Percentiles rank a stretch among this genome's conserved stretches.
phyloP scores from a whole-genome alignment of 2,329 filamentous ascomycete species.

The Malbranchea cinnamomea region DNA sequence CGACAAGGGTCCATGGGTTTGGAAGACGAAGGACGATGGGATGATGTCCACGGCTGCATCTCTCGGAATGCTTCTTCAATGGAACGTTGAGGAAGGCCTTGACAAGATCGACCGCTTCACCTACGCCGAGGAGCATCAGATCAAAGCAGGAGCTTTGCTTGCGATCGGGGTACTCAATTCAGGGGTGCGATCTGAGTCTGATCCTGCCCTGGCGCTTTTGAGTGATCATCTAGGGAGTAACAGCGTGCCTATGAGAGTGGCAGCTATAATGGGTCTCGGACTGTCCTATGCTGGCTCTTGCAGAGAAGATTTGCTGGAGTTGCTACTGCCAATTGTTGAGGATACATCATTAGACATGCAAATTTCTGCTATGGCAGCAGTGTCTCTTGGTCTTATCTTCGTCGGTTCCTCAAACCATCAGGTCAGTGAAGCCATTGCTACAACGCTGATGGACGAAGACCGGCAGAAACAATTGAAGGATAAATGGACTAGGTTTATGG shows the following conservation, averaged over 20 bases:
- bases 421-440: constrained; percentile 81
- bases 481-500: constrained; percentile 97
- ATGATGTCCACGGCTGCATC: constrained; percentile 96
- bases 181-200: constrained; percentile 74
- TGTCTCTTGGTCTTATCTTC: constrained; percentile 79
- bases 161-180: constrained; percentile 94
- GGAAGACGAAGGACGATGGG: constrained; percentile 97
- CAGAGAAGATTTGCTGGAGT: constrained; percentile 72
- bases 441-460: constrained; percentile 86
- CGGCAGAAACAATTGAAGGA: constrained; percentile 81
- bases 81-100: constrained; percentile 84
- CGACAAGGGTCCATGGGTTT: constrained; percentile 87
- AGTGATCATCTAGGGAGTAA: constrained; percentile 63
- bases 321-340: constrained; percentile 71
- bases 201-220: constrained; percentile 77
- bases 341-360: constrained; percentile 85
- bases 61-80: constrained; percentile 75
- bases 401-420: constrained; percentile 86
- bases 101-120: constrained; percentile 94
- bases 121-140: constrained; percentile 65
- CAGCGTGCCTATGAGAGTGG: constrained; percentile 61
- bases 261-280: constrained; percentile 90
- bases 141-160: constrained; percentile 81
- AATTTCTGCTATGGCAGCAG: constrained; percentile 85
- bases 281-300: constrained; percentile 90